Evolutionary conservation across 768 basidiomycete genomes (phyloP), one percentile per base, ranked within the genome.

Genomic region (Tubosaeta brunneosetosa): DNA sequence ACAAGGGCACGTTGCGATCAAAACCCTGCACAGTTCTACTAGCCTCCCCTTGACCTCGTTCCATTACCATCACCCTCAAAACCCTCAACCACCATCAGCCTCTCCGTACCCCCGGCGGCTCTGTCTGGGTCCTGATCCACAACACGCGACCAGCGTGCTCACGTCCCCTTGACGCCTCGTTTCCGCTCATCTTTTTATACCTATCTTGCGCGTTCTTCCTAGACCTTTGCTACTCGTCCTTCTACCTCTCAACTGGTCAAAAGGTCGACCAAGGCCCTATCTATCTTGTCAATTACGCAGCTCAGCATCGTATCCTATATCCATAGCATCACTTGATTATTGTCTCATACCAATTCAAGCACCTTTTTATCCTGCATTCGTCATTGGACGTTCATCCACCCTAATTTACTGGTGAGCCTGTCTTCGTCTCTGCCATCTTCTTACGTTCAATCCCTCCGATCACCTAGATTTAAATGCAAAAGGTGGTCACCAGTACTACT

Each of bases 1-100:
- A 76, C 71, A 73, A 73, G 79, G 84, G 80, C 85, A 88, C 85
- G 84, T 86, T 86, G 83, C 74, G 75, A 86, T 85, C 83, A 85
- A 83, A 85, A 83, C 72, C 73, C 79, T 77, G 76, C 62, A 65
- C 70, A 66, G 60, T 65, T 46, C 57, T 66, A 67, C 65, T 74
- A 72, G 78, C 81, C 81, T 80, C 64, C 74, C 78, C 75, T 77
- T 73, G 77, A 75, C 78, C 79, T 81, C 79, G 71, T 77, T 76
- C 75, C 77, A 69, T 67, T 66, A 60, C 66, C 55, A 62, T 65
- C 62, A 69, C 59, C 47, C 55, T 42, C 63, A 60, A 68, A 69
- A 69, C 72, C 72, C 65, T 68, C 65, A 63, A 71, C 69, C 71
- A 50, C 69, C 66, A 66, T 64, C 66, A 63, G 49, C 63, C 60